Percentiles rank a stretch among this genome's conserved stretches.
These are phyloP conservation scores for Russula virescens DNA, from an alignment of 768 basidiomycete species.

Conservation along the genomic window DNA sequence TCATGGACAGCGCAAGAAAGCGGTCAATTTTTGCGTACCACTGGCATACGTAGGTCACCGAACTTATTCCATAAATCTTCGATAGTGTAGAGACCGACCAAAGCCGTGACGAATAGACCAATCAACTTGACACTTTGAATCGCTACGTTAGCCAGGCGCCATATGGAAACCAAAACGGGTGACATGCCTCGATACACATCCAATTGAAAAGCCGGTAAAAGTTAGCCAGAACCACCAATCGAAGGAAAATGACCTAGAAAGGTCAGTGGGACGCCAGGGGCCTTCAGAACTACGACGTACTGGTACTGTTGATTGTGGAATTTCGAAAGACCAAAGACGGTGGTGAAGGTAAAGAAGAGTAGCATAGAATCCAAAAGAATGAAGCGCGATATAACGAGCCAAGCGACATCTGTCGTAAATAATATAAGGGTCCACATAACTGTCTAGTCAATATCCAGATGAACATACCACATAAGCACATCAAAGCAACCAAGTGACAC, in stretches of 20 bases:
- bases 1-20: background rate
- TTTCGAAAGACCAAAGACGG: conserved; percentile 89
- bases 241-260: conserved; percentile 74
- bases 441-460: background rate
- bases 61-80: conserved; percentile 99
- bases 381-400: conserved; percentile 95
- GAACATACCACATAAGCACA: conserved; percentile 80
- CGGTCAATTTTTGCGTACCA: conserved; percentile 45
- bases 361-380: conserved; percentile 98
- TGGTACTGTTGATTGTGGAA: conserved; percentile 96
- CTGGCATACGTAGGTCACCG: conserved; percentile 88
- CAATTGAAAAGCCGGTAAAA: conserved; percentile 92
- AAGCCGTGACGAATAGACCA: conserved; percentile 89
- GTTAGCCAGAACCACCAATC: conserved; percentile 98
- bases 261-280: background rate
- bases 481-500: conserved; percentile 86
- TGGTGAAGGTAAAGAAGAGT: conserved; percentile 97
- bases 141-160: background rate
- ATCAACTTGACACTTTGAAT: conserved; percentile 83
- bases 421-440: background rate
- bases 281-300: conserved; percentile 42
- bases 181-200: conserved; percentile 81
- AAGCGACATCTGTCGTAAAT: conserved; percentile 73
- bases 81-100: conserved; percentile 93
- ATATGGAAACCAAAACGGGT: background rate